Base-by-base conservation (phyloP, 73 alveolate species). In the Paramecium tetraurelia region DNA sequence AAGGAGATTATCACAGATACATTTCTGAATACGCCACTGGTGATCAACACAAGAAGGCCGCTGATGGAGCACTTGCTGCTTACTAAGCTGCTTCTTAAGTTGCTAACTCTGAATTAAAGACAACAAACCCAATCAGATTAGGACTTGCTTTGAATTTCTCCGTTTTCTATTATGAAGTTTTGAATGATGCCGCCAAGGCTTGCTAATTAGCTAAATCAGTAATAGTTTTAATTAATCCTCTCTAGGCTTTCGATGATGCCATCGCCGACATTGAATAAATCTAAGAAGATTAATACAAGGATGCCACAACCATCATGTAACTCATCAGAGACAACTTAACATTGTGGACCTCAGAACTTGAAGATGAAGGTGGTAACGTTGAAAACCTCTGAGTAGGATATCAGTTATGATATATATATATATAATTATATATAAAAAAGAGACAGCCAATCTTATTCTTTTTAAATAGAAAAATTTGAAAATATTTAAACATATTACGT, bases 141-240 rank as follows among this genome's bases (percentile, higher is more conserved):
- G 98, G 99, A 35, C 92, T 97, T 59, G 98, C 98, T 41, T 96
- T 97, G 36, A 97, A 96, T 92, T 96, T 96, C 93, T 96, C 99
- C 48, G 99, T 97, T 59, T 97, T 97, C 93, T 95, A 97, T 93
- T 97, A 96, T 92, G 99, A 97, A 93, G 98, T 97, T 41, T 80
- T 94, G 95, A 93, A 95, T 69, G 98, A 97, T 90, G 95, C 93
- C 86, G 92, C 86, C 93, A 96, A 95, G 72, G 99, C 99, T 58
- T 95, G 97, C 93, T 87, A 93, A 85, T 92, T 97, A 48, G 99
- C 99, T 41, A 96, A 95, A 85, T 95, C 71, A 86, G 94, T 41
- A 86, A 98, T 97, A 53, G 94, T 97, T 92, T 92, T 84, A 96
- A 59, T 12, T 93, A 96, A 88, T 86, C 93, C 92, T 85, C 41